These are phyloP conservation scores for Boletus barrowsii DNA, from an alignment of 768 basidiomycete genomes.

Conservation along the genomic window DNA sequence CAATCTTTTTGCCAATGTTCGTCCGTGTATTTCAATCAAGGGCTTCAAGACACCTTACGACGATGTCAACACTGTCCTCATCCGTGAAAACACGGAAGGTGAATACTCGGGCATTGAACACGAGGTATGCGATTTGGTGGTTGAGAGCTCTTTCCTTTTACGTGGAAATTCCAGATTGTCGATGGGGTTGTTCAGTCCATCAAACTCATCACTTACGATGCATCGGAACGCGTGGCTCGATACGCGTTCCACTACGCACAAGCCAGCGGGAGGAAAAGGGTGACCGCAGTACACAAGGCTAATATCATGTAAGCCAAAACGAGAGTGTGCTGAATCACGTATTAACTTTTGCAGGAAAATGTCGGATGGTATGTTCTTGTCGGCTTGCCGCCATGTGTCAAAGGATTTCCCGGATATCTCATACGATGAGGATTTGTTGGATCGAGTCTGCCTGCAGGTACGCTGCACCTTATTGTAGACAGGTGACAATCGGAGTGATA, in stretches of 20 bases:
- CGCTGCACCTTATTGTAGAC: slow-evolving; percentile 8
- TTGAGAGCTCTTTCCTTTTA: slow-evolving; percentile 10
- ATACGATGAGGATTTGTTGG: slow-evolving; percentile 96
- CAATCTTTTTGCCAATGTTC: slow-evolving; percentile 97
- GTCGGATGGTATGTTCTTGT: slow-evolving; percentile 99
- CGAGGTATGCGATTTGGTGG: slow-evolving; percentile 55
- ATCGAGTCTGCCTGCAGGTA: slow-evolving; percentile 93
- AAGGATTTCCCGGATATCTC: slow-evolving; percentile 91
- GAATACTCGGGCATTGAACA: slow-evolving; percentile 99
- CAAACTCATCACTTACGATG: slow-evolving; percentile 99
- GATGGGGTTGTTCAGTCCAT: slow-evolving; percentile 99
- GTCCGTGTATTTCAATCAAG: slow-evolving; percentile 92
- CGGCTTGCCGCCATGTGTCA: slow-evolving; percentile 93
- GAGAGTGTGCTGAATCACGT: slow-evolving; percentile 2
- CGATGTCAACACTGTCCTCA: slow-evolving; percentile 95
- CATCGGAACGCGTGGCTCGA: slow-evolving; percentile 96
- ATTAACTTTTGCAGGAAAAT: slow-evolving; percentile 74
- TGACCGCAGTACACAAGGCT: slow-evolving; percentile 99
- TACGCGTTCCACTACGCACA: slow-evolving; percentile 99
- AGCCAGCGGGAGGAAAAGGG: slow-evolving; percentile 79
- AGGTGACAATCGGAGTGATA: background rate
- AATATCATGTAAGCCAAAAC: slow-evolving; percentile 83
- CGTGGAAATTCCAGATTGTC: slow-evolving; percentile 57
- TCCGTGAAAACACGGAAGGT: slow-evolving; percentile 99
- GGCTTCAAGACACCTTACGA: slow-evolving; percentile 99